phyloP scores from a whole-genome alignment of 495 filamentous ascomycete genomes.

The Hypoxylon perforatum region DNA sequence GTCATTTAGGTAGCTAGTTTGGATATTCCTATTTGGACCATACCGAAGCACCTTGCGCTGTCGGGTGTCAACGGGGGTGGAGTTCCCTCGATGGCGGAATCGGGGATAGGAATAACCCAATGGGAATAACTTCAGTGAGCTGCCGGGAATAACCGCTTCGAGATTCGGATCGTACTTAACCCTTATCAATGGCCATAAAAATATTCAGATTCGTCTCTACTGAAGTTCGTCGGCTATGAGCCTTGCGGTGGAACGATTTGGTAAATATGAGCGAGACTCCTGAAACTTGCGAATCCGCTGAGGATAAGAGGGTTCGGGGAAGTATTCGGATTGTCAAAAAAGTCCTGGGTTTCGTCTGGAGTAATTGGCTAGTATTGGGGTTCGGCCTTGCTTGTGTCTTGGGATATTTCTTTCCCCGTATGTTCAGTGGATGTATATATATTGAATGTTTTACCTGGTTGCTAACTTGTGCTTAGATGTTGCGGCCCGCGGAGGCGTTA shows the following conservation, averaged over 20 bases:
- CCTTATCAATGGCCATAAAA: slow-evolving; percentile 10
- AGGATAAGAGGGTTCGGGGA: slow-evolving; percentile 32
- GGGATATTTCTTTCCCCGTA: slow-evolving; percentile 63
- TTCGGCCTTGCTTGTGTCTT: slow-evolving; percentile 62
- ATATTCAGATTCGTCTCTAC: background rate
- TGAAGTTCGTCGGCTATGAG: slow-evolving; percentile 5
- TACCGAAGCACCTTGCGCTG: no score
- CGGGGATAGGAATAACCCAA: slow-evolving; percentile 32
- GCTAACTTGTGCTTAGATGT: slow-evolving; percentile 47
- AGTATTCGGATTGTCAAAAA: slow-evolving; percentile 15
- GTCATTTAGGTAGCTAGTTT: no score
- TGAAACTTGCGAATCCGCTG: slow-evolving; percentile 11
- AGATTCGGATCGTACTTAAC: slow-evolving; percentile 20
- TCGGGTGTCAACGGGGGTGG: slow-evolving; percentile 3
- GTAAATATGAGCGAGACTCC: slow-evolving; percentile 15
- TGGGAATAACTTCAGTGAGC: slow-evolving; percentile 18
- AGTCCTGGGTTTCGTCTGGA: slow-evolving; percentile 53
- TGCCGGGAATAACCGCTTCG: slow-evolving; percentile 22
- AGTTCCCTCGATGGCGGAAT: slow-evolving; percentile 25
- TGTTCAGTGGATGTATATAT: slow-evolving; percentile 12
- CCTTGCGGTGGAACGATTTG: slow-evolving; percentile 1
- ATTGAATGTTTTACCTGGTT: background rate
- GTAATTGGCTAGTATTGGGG: slow-evolving; percentile 68
- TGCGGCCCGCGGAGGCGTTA: slow-evolving; percentile 63
- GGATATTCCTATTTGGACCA: no score